Percentiles rank a stretch among this genome's conserved stretches.
phyloP scores from a whole-genome alignment of 768 basidiomycete species.

The Grammothele lineata region DNA sequence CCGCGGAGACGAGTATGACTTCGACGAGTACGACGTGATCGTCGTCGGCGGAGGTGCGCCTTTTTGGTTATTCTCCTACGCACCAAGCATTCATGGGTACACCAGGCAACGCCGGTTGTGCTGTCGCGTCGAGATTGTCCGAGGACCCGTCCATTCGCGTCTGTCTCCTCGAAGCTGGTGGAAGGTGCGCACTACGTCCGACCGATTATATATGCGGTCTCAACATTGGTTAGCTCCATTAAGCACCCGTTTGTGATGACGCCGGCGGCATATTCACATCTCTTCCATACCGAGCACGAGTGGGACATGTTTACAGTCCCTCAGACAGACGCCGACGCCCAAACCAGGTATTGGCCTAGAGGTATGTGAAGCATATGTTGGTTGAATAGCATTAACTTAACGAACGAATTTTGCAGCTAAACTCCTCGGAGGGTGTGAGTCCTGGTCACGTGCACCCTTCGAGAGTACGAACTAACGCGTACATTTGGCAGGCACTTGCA shows the following conservation, averaged over 20 bases:
- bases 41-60: slow-evolving; percentile 33
- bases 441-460: neutral
- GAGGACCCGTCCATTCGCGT: slow-evolving; percentile 53
- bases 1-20: slow-evolving; percentile 11
- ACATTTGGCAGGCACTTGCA: slow-evolving; percentile 44
- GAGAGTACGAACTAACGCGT: no score
- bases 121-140: slow-evolving; percentile 52
- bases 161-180: slow-evolving; percentile 55
- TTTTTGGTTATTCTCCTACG: no score
- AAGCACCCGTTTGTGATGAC: slow-evolving; percentile 14
- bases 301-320: slow-evolving; percentile 55
- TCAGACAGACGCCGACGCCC: slow-evolving; percentile 44
- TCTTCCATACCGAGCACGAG: slow-evolving; percentile 46
- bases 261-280: slow-evolving; percentile 15
- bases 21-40: slow-evolving; percentile 32
- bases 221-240: slow-evolving; percentile 13
- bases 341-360: slow-evolving; percentile 58
- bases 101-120: slow-evolving; percentile 58
- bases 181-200: slow-evolving; percentile 53
- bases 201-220: no score
- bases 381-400: neutral
- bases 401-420: slow-evolving; percentile 40
- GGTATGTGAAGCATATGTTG: no score
- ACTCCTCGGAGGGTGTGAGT: slow-evolving; percentile 70
- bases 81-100: no score